Percentiles rank a stretch among this genome's conserved stretches.
phyloP scores from a whole-genome alignment of 2,329 filamentous ascomycete species.

The Pezicula rhizophila region DNA sequence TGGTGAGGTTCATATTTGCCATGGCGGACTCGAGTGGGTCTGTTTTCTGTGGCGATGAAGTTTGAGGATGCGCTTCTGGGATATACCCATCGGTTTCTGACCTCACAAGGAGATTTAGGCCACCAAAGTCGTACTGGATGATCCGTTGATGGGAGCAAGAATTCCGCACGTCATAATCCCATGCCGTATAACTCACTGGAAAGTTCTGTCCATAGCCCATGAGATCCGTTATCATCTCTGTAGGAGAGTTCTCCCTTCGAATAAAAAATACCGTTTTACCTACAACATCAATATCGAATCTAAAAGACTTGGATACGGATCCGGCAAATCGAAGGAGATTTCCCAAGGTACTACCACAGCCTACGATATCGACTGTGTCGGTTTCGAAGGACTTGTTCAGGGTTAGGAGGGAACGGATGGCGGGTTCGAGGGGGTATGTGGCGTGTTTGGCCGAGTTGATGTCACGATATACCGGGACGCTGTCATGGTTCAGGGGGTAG shows the following conservation, averaged over 20 bases:
- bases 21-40: too few relatives aligned
- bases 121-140: slow-evolving; percentile 49
- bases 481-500: slow-evolving; percentile 35
- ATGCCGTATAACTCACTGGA: slow-evolving; percentile 57
- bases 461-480: slow-evolving; percentile 36
- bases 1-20: too few relatives aligned
- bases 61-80: not conserved
- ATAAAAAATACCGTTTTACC: slow-evolving; percentile 54
- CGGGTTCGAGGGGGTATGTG: slow-evolving; percentile 20
- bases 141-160: slow-evolving; percentile 57
- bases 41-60: too few relatives aligned
- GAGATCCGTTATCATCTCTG: slow-evolving; percentile 45
- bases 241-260: slow-evolving; percentile 52
- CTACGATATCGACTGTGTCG: slow-evolving; percentile 44
- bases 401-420: slow-evolving; percentile 28
- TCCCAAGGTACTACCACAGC: slow-evolving; percentile 52
- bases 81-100: slow-evolving; percentile 53
- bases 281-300: slow-evolving; percentile 50
- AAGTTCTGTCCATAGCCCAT: slow-evolving; percentile 59
- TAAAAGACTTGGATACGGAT: slow-evolving; percentile 40
- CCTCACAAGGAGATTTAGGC: slow-evolving; percentile 42
- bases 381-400: slow-evolving; percentile 29
- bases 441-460: slow-evolving; percentile 34
- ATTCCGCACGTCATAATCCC: slow-evolving; percentile 44
- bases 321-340: slow-evolving; percentile 52